Base-by-base conservation (phyloP, 2,329 filamentous ascomycete species). In the Immersiporthe knoxdaviesiana region DNA sequence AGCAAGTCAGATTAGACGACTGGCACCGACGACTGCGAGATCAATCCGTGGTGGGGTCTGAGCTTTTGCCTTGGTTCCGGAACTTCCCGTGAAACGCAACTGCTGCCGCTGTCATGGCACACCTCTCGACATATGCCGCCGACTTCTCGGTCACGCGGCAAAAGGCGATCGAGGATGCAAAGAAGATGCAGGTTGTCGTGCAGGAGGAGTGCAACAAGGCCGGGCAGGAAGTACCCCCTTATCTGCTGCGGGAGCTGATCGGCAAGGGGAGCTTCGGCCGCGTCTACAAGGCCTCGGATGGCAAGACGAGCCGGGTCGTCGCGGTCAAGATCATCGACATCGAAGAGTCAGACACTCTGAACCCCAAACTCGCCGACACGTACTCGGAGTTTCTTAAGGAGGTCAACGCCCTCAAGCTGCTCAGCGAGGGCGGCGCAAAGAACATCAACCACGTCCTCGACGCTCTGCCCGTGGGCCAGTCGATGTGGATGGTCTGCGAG, bases 401-500 rank as follows among this genome's bases (percentile, higher is more conserved):
- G 78, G 87, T 91, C 75, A 88, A 84, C 71, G 86, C 92, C 32
- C 82, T 97, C 63, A 89, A 92, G 74, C 83, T 92, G 69, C 84
- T 97, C 65, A 90, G 90, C 75, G 90, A 92, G 73, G 91, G 86
- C 73, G 90, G 89, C 62, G 92, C 92, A 24, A 87, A 87, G 73
- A 95, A 95, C 76, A 90, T 97, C 80, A 96, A 95, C 77, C 87
- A 90, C 74, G 91, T 95, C 65, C 90, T 94, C 74, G 92, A 94
- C 73, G 92, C 92, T 5, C 84, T 94, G 27, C 89, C 91, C 11
- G 88, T 95, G 50, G 91, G 91, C 56, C 90, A 91, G 74, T 88
- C 92, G 70, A 90, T 97, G 81, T 97, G 93, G 93, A 92, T 96
- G 82, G 88, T 96, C 68, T 94, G 91, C 70, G 92, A 96, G 80